Base-by-base conservation (phyloP, 306 rosid species). In the Medicago lupulina region DNA sequence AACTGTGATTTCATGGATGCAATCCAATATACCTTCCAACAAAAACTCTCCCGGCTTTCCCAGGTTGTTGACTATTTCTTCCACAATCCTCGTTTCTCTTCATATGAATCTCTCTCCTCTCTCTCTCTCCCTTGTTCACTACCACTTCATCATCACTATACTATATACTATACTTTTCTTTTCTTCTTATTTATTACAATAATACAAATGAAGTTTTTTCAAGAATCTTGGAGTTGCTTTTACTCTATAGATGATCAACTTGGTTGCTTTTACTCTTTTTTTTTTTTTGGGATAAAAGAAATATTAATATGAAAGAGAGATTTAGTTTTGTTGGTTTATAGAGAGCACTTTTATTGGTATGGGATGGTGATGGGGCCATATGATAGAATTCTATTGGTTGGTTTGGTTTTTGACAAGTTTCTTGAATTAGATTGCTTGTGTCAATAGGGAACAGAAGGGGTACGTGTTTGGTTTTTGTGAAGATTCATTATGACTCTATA, bases 1-100 rank as follows among this genome's bases (percentile, higher is more conserved):
- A 82, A 82, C 65, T 6, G 96, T 81, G 84, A 96, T 88, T 82
- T 92, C 99, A 96, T 96, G 88, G 96, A 96, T 90, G 86, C 99
- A 96, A 72, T 91, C 96, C 71, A 92, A 89, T 55, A 95, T 81
- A 19, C 97, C 92, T 69, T 86, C 97, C 84, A 92, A 81, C 81
- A 90, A 74, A 54, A 78, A 88, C 39, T 90, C 99, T 83, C 96
- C 96, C 36, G 82, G 85, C 91, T 92, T 96, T 88, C 98, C 99
- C 99, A 96, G 99, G 88, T 89, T 96, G 87, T 89, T 96, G 87
- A 60, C 81, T 86, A 70, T 50, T 71, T 71, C 69, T 78, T 80
- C 59, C 81, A 58, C 77, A 70, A 44, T 18, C 15, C 70, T 75
- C 85, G 64, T 79, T 85, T 62, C 85, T 85, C 90, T 23, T 91